Conservation (phyloP, 805 yeast genomes). For the Helenozyma baotianmanensis region DNA sequence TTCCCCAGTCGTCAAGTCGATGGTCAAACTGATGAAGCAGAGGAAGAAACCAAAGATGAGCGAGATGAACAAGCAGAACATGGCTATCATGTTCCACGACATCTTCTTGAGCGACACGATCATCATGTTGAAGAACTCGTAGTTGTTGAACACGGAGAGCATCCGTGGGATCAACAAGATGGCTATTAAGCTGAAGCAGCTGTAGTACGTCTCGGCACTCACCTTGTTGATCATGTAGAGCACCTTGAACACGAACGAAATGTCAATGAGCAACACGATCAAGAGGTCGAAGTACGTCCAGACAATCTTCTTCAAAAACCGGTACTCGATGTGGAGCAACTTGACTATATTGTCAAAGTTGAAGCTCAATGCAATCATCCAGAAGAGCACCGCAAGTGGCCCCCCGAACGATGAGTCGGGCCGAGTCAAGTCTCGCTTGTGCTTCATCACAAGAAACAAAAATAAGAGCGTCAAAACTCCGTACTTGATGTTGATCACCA, state of each 20-base stretch:
- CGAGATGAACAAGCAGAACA: constrained; percentile 45
- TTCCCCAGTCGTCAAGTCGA: constrained; percentile 35
- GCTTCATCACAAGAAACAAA: constrained; percentile 25
- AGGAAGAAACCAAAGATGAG: constrained; percentile 53
- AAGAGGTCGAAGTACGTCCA: constrained; percentile 50
- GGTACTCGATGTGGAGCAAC: constrained; percentile 40
- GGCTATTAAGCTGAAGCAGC: constrained; percentile 39
- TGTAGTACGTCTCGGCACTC: constrained; percentile 18
- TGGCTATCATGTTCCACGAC: constrained; percentile 47
- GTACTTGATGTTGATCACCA: constrained; percentile 34
- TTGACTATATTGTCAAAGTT: constrained; percentile 45
- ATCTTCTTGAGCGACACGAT: constrained; percentile 47
- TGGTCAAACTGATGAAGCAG: constrained; percentile 46
- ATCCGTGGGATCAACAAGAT: constrained; percentile 48
- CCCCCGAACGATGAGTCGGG: constrained; percentile 20
- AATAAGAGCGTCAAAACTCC: constrained; percentile 27
- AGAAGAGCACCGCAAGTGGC: constrained; percentile 22
- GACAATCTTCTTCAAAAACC: constrained; percentile 43
- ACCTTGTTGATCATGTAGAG: constrained; percentile 11
- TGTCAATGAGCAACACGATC: constrained; percentile 35
- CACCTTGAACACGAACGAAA: constrained; percentile 24
- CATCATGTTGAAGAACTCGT: constrained; percentile 48
- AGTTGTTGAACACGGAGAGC: constrained; percentile 46
- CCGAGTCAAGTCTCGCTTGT: constrained; percentile 8
- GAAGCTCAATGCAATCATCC: constrained; percentile 43